Evolutionary conservation across 192 early-diverging fungal species (phyloP).

Genomic region (Rhizophagus clarus): DNA sequence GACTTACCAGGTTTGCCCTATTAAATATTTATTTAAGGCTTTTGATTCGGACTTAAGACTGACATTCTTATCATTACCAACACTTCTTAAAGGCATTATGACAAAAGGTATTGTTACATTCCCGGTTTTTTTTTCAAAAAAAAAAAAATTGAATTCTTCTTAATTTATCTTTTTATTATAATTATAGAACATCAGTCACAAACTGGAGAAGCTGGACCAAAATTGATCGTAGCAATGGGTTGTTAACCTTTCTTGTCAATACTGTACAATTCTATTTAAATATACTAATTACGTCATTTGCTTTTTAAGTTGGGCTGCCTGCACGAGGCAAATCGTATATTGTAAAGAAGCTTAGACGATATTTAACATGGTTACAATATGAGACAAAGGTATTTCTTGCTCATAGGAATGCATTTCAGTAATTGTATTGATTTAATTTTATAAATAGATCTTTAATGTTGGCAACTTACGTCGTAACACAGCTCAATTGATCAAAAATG

Average conservation of each 20-base stretch:
- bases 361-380: constrained; percentile 80
- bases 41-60: too few relatives aligned
- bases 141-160: too few relatives aligned
- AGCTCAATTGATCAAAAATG: constrained; percentile 48
- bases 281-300: background rate
- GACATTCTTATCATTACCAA: background rate
- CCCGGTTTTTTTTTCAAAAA: background rate
- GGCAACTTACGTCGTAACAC: constrained; percentile 87
- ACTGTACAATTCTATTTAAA: too few relatives aligned
- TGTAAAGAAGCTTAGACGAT: constrained; percentile 93
- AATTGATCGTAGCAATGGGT: constrained; percentile 95
- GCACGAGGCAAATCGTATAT: constrained; percentile 96
- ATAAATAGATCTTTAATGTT: constrained; percentile 85
- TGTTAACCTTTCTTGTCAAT: constrained; percentile 21
- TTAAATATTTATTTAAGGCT: background rate
- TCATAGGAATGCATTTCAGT: background rate
- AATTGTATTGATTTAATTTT: constrained; percentile 1
- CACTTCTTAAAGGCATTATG: background rate
- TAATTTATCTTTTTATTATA: too few relatives aligned
- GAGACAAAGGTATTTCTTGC: constrained; percentile 64
- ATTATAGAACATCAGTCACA: background rate
- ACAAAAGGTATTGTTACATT: background rate
- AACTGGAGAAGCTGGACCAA: constrained; percentile 58
- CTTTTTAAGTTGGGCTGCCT: constrained; percentile 80
- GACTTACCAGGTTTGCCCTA: constrained; percentile 14